phyloP scores from a whole-genome alignment of 2,329 filamentous ascomycete genomes.

The Gaeumannomyces sp. region DNA sequence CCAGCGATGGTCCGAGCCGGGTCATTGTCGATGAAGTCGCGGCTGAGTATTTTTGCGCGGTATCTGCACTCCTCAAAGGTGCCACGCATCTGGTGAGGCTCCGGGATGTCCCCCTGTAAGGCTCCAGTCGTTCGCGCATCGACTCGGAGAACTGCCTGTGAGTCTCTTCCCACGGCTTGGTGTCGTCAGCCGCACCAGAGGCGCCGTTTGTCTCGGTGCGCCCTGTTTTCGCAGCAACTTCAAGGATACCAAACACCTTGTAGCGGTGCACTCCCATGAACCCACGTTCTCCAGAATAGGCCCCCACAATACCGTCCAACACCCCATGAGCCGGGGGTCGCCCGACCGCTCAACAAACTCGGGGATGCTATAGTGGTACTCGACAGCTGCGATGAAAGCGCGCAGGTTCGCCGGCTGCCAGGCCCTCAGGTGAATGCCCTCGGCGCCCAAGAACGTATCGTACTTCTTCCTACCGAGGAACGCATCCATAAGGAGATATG shows the following conservation, averaged over 20 bases:
- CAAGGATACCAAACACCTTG: constrained; percentile 50
- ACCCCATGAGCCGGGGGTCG: constrained; percentile 46
- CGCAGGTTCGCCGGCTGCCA: constrained; percentile 48
- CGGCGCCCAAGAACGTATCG: constrained; percentile 44
- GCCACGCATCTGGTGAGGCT: constrained; percentile 48
- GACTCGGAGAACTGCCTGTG: constrained; percentile 45
- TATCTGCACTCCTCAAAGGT: constrained; percentile 50
- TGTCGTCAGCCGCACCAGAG: constrained; percentile 36
- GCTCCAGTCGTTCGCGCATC: constrained; percentile 48
- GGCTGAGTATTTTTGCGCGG: constrained; percentile 35
- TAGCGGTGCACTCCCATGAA: constrained; percentile 53
- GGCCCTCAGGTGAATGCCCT: constrained; percentile 45
- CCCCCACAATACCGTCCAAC: constrained; percentile 47
- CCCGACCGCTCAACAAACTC: constrained; percentile 46
- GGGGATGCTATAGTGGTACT: constrained; percentile 47
- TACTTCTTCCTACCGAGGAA: constrained; percentile 46
- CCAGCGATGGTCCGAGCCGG: constrained; percentile 38
- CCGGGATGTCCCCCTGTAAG: constrained; percentile 38
- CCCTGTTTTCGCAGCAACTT: constrained; percentile 47
- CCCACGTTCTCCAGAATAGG: constrained; percentile 47
- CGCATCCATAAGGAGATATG: constrained; percentile 48
- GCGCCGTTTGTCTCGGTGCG: constrained; percentile 46
- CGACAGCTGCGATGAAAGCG: constrained; percentile 48
- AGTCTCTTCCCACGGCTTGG: constrained; percentile 43
- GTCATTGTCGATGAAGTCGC: constrained; percentile 41